Base-by-base conservation (phyloP, 768 basidiomycete genomes). In the Lentinula boryana region DNA sequence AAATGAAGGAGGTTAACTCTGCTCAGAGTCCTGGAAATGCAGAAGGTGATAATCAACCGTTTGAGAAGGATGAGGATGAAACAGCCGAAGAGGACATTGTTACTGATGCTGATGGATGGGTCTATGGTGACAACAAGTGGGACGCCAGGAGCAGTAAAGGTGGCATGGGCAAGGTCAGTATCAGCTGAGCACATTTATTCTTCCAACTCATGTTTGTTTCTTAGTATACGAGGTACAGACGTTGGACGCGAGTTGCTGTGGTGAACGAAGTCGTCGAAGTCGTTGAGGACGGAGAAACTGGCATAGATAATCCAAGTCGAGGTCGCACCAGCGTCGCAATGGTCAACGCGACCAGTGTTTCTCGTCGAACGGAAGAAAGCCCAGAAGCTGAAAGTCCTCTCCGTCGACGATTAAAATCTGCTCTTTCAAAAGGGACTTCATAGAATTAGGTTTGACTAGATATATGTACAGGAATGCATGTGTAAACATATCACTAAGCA, bases 101-200 rank as follows among this genome's bases (percentile, higher is more conserved):
- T 40, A 96, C 94, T 1, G 95, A 98, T 69, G 69, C 78, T 3
- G 93, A 95, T 62, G 95, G 95, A 4, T 98, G 95, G 95, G 82
- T 94, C 5, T 97, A 94, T 67, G 89, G 87, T 2, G 95, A 95
- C 66, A 98, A 98, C 71, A 96, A 97, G 70, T 98, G 95, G 95
- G 94, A 97, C 68, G 80, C 76, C 18, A 78, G 82, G 49, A 86
- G 84, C 58, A 76, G 77, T 59, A 89, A 87, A 65, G 91, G 92
- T 52, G 92, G 93, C 5, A 83, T 95, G 75, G 90, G 94, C 71
- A 95, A 95, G 78, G 87, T 87, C 44, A 46, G 75, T 66, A 16
- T 33, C 5, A 12, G 12, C 36, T 32, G 13, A 15, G 31, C 44
- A 35, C 35, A 5, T 41, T 43, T 56, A 38, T 38, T 31, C 55